Base-by-base conservation (phyloP, 495 filamentous ascomycete species). In the Astrothelium subdiscretum region DNA sequence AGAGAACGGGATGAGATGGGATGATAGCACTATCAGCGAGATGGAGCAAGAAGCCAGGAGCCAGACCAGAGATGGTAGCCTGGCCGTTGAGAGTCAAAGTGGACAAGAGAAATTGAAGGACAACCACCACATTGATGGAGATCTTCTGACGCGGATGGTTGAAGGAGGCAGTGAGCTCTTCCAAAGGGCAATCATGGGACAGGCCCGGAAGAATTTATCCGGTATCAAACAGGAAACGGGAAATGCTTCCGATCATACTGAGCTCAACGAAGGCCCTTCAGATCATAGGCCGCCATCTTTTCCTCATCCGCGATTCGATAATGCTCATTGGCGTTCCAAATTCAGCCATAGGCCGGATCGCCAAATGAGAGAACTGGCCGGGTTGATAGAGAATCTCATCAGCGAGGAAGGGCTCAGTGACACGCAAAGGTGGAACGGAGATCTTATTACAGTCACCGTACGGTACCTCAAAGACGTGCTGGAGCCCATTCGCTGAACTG, bases 121-220 rank as follows among this genome's bases (percentile, higher is more conserved):
- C 20, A 20, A 26, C 0, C 48, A 54, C 48, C 68, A 68, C 52
- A 62, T 70, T 27, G 62, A 68, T 31, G 68, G 66, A 2, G 67
- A 68, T 48, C n/a, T 68, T 2, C 61, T 70, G 22, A 60, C 27
- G 10, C 54, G 62, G 10, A 26, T 68, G 59, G 22, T 70, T 13
- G 43, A 59, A 27, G 67, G 62, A 29, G 62, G 67, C 13, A 44
- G 11, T 31, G 59, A 48, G 59, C 51, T 24, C 3, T 32, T 69
- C 35, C 35, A 26, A 32, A 15, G 22, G 3, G 35, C 65, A 8
- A 18, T 69, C 10, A 31, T 42, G 15, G 32, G 51, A 62, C 62
- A 24, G n/a, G 60, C 24, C 0, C 57, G 29, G 57, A 67, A n/a
- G 65, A 61, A 4, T 54, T 24, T 24, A 29, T 3, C 4, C 11